Evolutionary conservation across 306 rosid genomes (phyloP).

Genomic region (Fragaria nilgerrensis): DNA sequence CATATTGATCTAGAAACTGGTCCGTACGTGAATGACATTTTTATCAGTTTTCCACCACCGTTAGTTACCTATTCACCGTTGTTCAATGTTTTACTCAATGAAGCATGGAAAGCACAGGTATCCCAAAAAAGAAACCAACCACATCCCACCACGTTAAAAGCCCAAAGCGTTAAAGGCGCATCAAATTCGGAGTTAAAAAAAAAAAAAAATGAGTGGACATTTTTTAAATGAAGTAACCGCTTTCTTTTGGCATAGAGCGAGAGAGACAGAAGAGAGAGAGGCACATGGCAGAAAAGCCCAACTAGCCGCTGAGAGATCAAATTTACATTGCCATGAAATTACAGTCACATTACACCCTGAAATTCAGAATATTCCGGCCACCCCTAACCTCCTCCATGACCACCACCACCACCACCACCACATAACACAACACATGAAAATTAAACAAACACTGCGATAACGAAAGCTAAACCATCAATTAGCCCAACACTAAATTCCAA

Average conservation of each 20-base stretch:
- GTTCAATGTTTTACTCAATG: not conserved
- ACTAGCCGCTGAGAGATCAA: slow-evolving; percentile 29
- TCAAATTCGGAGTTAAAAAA: not conserved
- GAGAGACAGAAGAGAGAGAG: slow-evolving; percentile 17
- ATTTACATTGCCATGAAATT: slow-evolving; percentile 35
- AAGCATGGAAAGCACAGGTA: not conserved
- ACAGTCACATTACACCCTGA: slow-evolving; percentile 22
- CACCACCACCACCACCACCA: slow-evolving; percentile 13
- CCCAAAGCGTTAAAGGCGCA: not conserved
- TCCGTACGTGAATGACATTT: too few relatives aligned
- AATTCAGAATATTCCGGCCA: not conserved
- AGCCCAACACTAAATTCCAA: slow-evolving; percentile 9
- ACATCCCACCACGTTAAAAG: slow-evolving; percentile 1
- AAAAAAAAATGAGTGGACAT: not conserved
- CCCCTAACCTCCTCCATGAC: not conserved
- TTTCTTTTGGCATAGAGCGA: not conserved
- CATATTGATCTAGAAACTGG: too few relatives aligned
- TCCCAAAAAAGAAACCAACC: slow-evolving; percentile 3
- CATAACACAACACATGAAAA: not conserved
- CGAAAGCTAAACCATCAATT: slow-evolving; percentile 11
- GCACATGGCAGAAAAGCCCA: slow-evolving; percentile 20
- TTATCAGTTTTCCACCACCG: too few relatives aligned
- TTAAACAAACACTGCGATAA: not conserved
- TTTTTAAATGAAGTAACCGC: not conserved
- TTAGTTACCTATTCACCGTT: too few relatives aligned